These are phyloP conservation scores for Globisporangium recalcitrans DNA, from an alignment of 352 stramenopile species.

Conservation along the genomic window DNA sequence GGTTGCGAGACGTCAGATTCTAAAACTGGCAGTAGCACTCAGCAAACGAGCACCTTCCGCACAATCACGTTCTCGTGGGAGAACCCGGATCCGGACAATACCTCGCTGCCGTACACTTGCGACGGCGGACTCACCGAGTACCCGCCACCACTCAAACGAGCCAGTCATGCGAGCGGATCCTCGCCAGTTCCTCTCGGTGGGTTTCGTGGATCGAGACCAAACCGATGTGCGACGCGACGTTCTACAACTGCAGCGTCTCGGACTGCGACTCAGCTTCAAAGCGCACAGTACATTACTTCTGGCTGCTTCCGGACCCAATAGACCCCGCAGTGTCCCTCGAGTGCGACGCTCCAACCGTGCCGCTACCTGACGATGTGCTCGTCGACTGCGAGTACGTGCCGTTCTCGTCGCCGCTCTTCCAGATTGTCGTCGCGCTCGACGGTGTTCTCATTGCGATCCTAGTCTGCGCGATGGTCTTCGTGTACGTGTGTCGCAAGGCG, in stretches of 20 bases:
- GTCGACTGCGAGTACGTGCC: constrained; percentile 43
- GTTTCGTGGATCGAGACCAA: constrained; percentile 27
- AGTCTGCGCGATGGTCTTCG: constrained; percentile 17
- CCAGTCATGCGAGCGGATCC: constrained; percentile 43
- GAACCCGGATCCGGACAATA: constrained; percentile 30
- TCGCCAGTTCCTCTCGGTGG: constrained; percentile 22
- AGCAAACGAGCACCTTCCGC: background rate
- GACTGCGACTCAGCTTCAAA: constrained; percentile 23
- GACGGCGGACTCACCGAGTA: constrained; percentile 28
- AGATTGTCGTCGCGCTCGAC: constrained; percentile 10
- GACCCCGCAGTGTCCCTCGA: constrained; percentile 23
- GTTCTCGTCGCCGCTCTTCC: constrained; percentile 18
- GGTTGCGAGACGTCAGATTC: constrained; percentile 21
- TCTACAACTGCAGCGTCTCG: constrained; percentile 37
- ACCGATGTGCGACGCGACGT: constrained; percentile 33
- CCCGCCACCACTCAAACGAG: constrained; percentile 29
- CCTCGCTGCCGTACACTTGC: constrained; percentile 31
- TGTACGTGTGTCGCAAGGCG: constrained; percentile 26
- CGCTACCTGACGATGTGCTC: constrained; percentile 16
- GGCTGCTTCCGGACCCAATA: constrained; percentile 24
- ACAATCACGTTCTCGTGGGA: constrained; percentile 38
- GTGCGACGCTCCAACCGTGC: constrained; percentile 18
- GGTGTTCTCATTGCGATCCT: constrained; percentile 17
- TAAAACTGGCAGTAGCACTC: too few species aligned
- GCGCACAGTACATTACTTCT: constrained; percentile 31